Base-by-base conservation (phyloP, 1,139 yeast species). In the Candida pseudoviswanathii region DNA sequence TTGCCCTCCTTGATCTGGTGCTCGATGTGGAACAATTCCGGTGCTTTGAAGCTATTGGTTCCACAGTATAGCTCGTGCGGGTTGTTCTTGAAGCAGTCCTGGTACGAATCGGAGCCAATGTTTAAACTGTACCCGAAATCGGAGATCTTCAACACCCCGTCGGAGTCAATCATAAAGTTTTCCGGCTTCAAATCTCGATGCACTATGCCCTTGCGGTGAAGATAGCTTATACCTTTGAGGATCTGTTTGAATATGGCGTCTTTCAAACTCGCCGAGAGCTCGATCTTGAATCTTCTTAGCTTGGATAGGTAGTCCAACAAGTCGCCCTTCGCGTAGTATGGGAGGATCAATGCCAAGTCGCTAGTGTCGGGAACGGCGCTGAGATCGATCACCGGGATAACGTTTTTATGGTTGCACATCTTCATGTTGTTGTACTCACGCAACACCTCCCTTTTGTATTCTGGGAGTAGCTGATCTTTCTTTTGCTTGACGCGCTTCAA, bases 151-250 rank as follows among this genome's bases (percentile, higher is more conserved):
- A 81, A 63, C 2, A 63, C 61, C 0, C 86, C 86, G 8, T 64
- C 58, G 5, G 60, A 61, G 55, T 75, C 82, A 38, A 81, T 71
- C 32, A 81, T 58, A 34, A 77, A 68, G 57, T 81, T 81, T 55
- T 81, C 85, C 1, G 85, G 85, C 57, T 81, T 81, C 43, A 81
- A 63, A 56, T 81, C 86, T 11, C 85, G 63, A 58, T 81, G 86
- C 4, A 70, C 77, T 3, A 81, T 72, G 16, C 65, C 63, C 25
- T 68, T 62, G 5, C 63, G 51, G 58, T 81, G 86, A 34, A 81
- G 61, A 54, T 62, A 77, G 40, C 69, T 64, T 5, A 80, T 78
- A 0, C 80, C 84, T 45, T 67, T 66, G 8, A 76, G 65, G 3
- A 80, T 68, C 54, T 80, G 82, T 57, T 73, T 71, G 60, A 80